Base-by-base conservation (phyloP, 2,329 filamentous ascomycete genomes). In the Davidsoniella virescens region DNA sequence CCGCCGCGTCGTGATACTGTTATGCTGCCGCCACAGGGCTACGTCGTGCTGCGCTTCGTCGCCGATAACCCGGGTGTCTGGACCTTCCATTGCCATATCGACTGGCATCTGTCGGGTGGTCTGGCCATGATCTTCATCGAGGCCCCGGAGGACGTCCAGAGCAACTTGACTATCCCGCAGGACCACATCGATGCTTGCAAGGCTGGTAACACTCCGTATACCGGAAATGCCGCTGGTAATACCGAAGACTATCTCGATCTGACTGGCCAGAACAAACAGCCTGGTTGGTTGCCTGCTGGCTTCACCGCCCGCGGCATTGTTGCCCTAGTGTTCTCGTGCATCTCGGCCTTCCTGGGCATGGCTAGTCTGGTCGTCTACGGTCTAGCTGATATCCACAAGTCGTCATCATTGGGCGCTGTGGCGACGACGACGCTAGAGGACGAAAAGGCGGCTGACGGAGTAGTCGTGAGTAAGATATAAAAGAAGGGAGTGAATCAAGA, bases 301-400 rank as follows among this genome's bases (percentile, higher is more conserved):
- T 87, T 88, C 61, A 85, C 80, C 0, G 63, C 78, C 0, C 71
- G 72, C 36, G 86, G 85, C 5, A 82, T 84, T 36, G 75, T 87
- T 1, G 85, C 85, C 7, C 64, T 92, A 56, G 78, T 81, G 2
- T 85, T 88, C 60, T 86, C 80, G 59, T 75, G 74, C 55, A 56
- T 87, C 4, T 73, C 72, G 14, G 86, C 83, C 2, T 67, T 87
- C 45, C 57, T 85, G 9, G 85, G 85, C 6, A 70, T 87, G 57
- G 52, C 41, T n/a, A 54, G 49, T 51, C 46, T 54, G 37, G 41
- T 49, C 4, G 42, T 54, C 18, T 54, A 54, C 17, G 52, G 49
- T 6, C 26, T 54, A 41, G 42, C 52, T 14, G 52, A 51, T 47
- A 17, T 51, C 10, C 43, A 41, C 5, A 47, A 47, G 23, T 14